phyloP scores from a whole-genome alignment of 1,139 yeast species.

The Sugiyamaella novakii region DNA sequence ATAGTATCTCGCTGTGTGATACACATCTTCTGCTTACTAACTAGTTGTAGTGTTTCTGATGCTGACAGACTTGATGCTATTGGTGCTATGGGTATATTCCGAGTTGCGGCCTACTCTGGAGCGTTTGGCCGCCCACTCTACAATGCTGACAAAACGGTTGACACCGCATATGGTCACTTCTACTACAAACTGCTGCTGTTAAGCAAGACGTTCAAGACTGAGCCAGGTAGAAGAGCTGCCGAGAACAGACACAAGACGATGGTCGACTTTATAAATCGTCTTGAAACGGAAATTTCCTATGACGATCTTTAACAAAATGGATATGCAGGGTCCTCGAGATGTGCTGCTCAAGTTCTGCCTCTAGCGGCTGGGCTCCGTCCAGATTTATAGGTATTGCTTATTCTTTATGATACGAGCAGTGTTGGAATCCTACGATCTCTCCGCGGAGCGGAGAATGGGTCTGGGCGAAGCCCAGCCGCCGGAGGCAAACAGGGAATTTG shows the following conservation, averaged over 20 bases:
- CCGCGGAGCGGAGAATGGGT: slow-evolving; percentile 4
- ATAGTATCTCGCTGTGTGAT: no score
- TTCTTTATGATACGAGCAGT: no score
- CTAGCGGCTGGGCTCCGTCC: no score
- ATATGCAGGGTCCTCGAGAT: slow-evolving; percentile 13
- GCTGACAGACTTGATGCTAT: slow-evolving; percentile 47
- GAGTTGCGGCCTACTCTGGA: slow-evolving; percentile 43
- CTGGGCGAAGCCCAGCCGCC: slow-evolving; percentile 10
- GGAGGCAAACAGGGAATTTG: no score
- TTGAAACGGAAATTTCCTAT: slow-evolving; percentile 15
- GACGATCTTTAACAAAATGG: slow-evolving; percentile 10
- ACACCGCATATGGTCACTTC: slow-evolving; percentile 37
- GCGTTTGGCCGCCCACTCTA: slow-evolving; percentile 37
- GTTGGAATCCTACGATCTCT: no score
- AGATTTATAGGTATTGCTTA: no score
- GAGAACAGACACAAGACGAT: slow-evolving; percentile 35
- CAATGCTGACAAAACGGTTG: slow-evolving; percentile 23
- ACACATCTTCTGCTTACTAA: background rate
- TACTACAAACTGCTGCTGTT: slow-evolving; percentile 39
- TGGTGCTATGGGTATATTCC: slow-evolving; percentile 43
- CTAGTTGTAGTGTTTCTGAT: slow-evolving; percentile 39
- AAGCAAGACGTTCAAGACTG: slow-evolving; percentile 38
- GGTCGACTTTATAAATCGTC: slow-evolving; percentile 21
- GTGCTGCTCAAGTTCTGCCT: no score
- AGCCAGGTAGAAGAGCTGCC: slow-evolving; percentile 36